phyloP scores from a whole-genome alignment of 176 grass and related monocot genomes.

The Stipa capillata region DNA sequence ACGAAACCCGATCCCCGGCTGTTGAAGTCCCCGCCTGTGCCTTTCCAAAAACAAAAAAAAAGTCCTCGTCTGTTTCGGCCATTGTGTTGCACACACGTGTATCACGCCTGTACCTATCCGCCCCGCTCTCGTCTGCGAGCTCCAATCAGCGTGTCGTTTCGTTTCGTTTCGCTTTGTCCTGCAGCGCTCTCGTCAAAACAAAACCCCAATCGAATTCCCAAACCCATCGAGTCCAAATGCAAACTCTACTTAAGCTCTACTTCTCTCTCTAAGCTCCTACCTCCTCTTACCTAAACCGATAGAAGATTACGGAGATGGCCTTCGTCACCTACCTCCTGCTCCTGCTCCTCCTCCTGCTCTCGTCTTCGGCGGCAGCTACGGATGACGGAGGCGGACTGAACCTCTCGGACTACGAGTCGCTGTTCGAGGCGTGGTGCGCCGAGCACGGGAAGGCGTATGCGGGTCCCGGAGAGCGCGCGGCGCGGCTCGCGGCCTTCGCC shows the following conservation, averaged over 20 bases:
- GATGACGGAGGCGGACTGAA: background rate
- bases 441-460: slow-evolving; percentile 57
- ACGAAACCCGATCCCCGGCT: background rate
- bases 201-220: no score
- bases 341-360: background rate
- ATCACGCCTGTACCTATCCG: background rate
- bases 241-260: no score
- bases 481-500: slow-evolving; percentile 51
- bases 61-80: background rate
- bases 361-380: background rate
- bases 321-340: background rate
- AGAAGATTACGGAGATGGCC: background rate
- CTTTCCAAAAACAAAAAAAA: no score
- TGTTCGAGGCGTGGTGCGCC: slow-evolving; percentile 70
- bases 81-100: background rate
- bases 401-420: slow-evolving; percentile 30
- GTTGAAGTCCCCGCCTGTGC: background rate
- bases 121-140: background rate
- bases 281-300: no score
- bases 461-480: slow-evolving; percentile 48
- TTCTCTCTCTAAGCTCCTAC: background rate
- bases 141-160: background rate
- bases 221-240: no score
- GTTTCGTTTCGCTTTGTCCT: no score
- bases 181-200: background rate